Evolutionary conservation across 1,139 yeast species (phyloP).

Genomic region (Yamadazyma buinensis): DNA sequence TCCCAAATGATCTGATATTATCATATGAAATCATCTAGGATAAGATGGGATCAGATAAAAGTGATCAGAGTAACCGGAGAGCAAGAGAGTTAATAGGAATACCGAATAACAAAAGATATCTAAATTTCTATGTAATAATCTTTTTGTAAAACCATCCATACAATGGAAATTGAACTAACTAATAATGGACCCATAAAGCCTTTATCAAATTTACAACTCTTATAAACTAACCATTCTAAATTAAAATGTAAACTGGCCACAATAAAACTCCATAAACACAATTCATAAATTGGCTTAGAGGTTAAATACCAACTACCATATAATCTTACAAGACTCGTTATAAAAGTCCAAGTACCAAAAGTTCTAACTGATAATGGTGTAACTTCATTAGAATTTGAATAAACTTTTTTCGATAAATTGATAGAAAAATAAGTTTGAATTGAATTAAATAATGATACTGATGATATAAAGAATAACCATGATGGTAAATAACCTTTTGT

Average conservation of each 20-base stretch:
- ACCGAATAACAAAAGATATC: too few species aligned
- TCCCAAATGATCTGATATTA: too few species aligned
- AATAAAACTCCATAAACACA: slow-evolving; percentile 77
- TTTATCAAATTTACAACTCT: slow-evolving; percentile 78
- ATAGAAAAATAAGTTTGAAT: slow-evolving; percentile 73
- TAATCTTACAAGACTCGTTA: slow-evolving; percentile 78
- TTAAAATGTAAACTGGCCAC: slow-evolving; percentile 84
- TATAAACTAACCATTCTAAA: slow-evolving; percentile 75
- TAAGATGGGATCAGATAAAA: too few species aligned
- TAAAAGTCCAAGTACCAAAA: slow-evolving; percentile 95
- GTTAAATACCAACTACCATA: slow-evolving; percentile 74
- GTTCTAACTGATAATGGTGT: slow-evolving; percentile 87
- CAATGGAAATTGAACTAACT: slow-evolving; percentile 50
- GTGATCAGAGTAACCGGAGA: too few species aligned
- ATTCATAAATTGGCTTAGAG: slow-evolving; percentile 67
- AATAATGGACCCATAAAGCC: slow-evolving; percentile 88
- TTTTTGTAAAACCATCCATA: slow-evolving; percentile 60
- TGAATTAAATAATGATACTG: slow-evolving; percentile 87
- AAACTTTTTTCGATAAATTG: slow-evolving; percentile 78
- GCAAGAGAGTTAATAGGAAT: too few species aligned
- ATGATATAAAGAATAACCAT: slow-evolving; percentile 62
- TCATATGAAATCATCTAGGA: too few species aligned
- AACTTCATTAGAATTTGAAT: slow-evolving; percentile 51
- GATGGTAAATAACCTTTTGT: slow-evolving; percentile 39
- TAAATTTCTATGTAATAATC: slow-evolving; percentile 21